Evolutionary conservation across 345 rosid genomes (phyloP), one percentile per base, ranked within the genome.

Genomic region (Nephelium lappaceum): DNA sequence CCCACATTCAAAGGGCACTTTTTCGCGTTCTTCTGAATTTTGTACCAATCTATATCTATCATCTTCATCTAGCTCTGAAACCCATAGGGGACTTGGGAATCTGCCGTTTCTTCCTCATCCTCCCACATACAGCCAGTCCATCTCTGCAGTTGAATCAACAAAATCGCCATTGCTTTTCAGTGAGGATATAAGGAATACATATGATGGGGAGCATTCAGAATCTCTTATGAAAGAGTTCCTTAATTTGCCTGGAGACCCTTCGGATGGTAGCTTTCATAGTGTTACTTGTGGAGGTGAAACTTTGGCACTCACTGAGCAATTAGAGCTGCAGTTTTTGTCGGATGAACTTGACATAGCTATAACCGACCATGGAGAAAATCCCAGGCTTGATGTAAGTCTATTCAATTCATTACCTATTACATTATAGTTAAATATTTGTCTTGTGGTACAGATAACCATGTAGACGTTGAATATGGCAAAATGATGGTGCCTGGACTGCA

Each of bases 51-150:
- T 94, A 73, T 89, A 90, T 83, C 77, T 77, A 51, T 94, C 98
- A 69, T 93, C 98, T 12, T 91, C 98, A n/a, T 90, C 92, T 23
- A 82, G 83, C 78, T 85, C 94, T 31, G 93, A 90, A 86, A 76
- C 91, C 71, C 88, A 81, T 63, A 77, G 76, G 63, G 93, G 86
- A 74, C 84, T 89, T 18, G 88, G 93, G 72, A 91, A 90, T 85
- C 87, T 93, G 71, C 98, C 97, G 23, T 93, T 94, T 83, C 95
- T 94, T 78, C 97, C 97, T 8, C 89, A 86, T 76, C 94, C 95
- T 49, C 79, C 91, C 3, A n/a, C 89, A 72, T 71, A 75, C 69
- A 84, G 74, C 70, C 93, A 84, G 62, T 84, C 93, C n/a, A 74
- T 83, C 75, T 86, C 96, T 69, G 88, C 82, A 47, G 83, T 73